These are phyloP conservation scores for Neurospora sp. DNA, from an alignment of 495 filamentous ascomycete genomes.

Conservation along the genomic window DNA sequence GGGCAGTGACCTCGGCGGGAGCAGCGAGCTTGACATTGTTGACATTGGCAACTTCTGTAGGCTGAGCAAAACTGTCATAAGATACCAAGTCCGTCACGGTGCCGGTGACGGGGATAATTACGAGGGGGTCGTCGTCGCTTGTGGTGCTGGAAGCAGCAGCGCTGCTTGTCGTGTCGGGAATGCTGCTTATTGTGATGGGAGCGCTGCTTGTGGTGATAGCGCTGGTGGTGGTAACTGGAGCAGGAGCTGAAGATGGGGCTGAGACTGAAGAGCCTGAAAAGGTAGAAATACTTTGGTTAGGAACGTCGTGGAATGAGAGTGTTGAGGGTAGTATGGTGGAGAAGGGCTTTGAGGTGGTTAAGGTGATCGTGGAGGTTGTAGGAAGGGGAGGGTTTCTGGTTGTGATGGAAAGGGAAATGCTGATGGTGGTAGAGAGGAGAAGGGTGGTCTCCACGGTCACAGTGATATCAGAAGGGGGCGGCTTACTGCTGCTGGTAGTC, in stretches of 20 bases:
- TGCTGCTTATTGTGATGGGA: background rate
- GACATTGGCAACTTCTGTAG: background rate
- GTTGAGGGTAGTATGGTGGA: background rate
- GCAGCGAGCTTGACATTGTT: background rate
- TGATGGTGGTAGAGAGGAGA: too few species aligned
- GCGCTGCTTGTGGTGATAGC: background rate
- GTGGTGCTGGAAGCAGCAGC: background rate
- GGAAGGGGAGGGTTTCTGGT: too few species aligned
- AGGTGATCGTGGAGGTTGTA: too few species aligned
- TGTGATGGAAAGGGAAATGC: background rate
- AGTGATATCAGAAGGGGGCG: background rate
- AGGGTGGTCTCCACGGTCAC: too few species aligned
- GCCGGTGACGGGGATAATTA: background rate
- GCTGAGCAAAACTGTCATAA: background rate
- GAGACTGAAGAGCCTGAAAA: background rate
- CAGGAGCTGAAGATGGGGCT: background rate
- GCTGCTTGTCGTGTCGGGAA: background rate
- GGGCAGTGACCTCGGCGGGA: background rate
- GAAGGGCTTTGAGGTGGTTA: background rate
- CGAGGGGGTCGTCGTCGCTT: background rate
- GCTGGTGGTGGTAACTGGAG: background rate
- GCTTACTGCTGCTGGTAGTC: background rate
- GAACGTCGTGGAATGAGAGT: background rate
- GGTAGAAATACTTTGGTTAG: background rate
- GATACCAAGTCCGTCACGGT: background rate